Conservation (phyloP, 78 protist species). For the Chrysochromulina tobinii region DNA sequence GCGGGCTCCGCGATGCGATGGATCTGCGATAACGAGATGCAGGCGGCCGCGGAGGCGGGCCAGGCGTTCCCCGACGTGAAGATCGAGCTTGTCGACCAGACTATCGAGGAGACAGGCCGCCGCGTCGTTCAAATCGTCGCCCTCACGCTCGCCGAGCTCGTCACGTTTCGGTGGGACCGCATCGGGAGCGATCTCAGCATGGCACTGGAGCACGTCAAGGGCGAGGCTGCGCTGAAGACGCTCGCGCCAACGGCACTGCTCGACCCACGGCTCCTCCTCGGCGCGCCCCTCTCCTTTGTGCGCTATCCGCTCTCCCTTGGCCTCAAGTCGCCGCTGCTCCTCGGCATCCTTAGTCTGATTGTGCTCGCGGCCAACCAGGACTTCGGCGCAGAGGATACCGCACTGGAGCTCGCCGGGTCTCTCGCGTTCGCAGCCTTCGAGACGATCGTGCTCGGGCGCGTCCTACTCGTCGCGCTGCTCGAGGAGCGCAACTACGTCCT, state of each 20-base stretch:
- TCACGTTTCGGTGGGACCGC: background rate
- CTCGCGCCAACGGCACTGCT: background rate
- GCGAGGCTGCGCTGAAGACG: background rate
- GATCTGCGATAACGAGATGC: conserved; percentile 7
- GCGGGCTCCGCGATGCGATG: background rate
- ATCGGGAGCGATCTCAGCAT: background rate
- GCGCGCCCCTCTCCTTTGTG: background rate
- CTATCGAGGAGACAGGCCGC: background rate
- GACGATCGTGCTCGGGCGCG: no score
- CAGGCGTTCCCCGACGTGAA: background rate
- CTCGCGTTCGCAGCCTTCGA: no score
- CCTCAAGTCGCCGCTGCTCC: background rate
- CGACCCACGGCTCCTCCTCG: background rate
- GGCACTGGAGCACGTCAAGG: background rate
- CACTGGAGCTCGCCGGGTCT: no score
- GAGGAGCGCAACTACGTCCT: no score
- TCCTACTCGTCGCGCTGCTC: no score
- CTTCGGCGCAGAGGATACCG: no score
- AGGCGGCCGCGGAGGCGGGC: background rate
- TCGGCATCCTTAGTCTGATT: background rate
- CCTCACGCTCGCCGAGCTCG: background rate
- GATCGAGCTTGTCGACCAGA: background rate
- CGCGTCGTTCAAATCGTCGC: background rate
- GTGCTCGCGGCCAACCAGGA: no score
- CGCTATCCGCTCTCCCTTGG: background rate